Evolutionary conservation across 495 filamentous ascomycete species (phyloP), one percentile per base, ranked within the genome.

Genomic region (Staphylotrichum longicolle): DNA sequence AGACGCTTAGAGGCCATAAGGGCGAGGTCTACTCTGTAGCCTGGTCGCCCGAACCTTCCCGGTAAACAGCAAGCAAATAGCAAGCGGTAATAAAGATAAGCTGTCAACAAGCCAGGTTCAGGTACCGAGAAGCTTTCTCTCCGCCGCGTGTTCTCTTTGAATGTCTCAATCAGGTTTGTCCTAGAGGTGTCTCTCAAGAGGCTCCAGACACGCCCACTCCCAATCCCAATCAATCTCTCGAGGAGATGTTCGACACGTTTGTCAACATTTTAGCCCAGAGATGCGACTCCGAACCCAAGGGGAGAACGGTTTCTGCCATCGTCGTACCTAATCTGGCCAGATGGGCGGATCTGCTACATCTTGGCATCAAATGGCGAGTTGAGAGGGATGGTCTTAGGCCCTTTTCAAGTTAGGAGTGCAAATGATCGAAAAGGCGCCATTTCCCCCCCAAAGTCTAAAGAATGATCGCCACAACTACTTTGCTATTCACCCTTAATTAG

Each of bases 211-310:
- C 57, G 2, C 57, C 7, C 9, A 27, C 20, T 27, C 62, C 53
- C 5, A 57, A 61, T 33, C 52, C 45, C 7, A 52, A 57, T 53
- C 62, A 64, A 40, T 56, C 57, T 9, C 62, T 64, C 32, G 45
- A 70, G 40, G 58, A 60, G 3, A 54, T 44, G 46, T 72, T 59
- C 10, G 61, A 64, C 10, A 59, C 56, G 14, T 63, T 72, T 48
- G 61, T 70, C 8, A 66, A 70, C 56, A 70, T 66, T 53, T 61
- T 72, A 4, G 62, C 55, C 11, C 70, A 70, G 39, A 41, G 70
- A 15, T 66, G 63, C 15, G 68, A 72, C 45, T 47, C 11, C 2
- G 58, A 61, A 34, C 51, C 62, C 35, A 60, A 60, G 27, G 62
- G 62, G 12, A 11, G 57, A 32, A 63, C 52, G 4, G 48, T 57